Evolutionary conservation across 148 eudicot species (phyloP).

Genomic region (Nyssa sinensis): DNA sequence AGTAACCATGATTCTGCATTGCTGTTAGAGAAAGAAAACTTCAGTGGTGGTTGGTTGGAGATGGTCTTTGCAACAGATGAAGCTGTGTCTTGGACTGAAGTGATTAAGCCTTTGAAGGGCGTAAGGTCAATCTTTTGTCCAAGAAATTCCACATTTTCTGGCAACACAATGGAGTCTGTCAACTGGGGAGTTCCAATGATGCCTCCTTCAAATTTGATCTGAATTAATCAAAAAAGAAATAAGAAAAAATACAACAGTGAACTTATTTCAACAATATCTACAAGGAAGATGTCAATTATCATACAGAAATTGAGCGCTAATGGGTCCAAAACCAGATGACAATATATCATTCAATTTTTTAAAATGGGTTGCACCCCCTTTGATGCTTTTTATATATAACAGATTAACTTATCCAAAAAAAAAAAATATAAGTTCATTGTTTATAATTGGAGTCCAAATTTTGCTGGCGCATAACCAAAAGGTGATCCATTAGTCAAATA

Average conservation of each 20-base stretch:
- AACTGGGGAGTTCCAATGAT: slow-evolving; percentile 84
- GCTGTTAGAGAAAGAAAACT: slow-evolving; percentile 52
- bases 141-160: slow-evolving; percentile 74
- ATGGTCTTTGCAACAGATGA: slow-evolving; percentile 73
- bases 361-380: no score
- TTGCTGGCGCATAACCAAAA: not conserved
- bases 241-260: not conserved
- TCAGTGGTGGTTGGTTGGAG: slow-evolving; percentile 77
- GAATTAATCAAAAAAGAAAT: not conserved
- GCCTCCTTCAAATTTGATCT: slow-evolving; percentile 87
- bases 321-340: not conserved
- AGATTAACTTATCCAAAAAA: no score
- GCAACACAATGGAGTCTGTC: slow-evolving; percentile 69
- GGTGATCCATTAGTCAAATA: not conserved
- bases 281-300: not conserved
- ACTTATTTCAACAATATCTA: not conserved
- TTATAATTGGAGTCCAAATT: not conserved
- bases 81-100: slow-evolving; percentile 77
- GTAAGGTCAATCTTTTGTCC: slow-evolving; percentile 82
- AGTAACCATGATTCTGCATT: slow-evolving; percentile 78
- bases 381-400: no score
- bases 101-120: slow-evolving; percentile 66
- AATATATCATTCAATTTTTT: not conserved
- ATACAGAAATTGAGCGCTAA: not conserved
- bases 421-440: not conserved